Percentiles rank a stretch among this genome's conserved stretches.
Evolutionary conservation across 2,329 filamentous ascomycete genomes (phyloP).

Genomic region (Sphaerostilbella broomeana): DNA sequence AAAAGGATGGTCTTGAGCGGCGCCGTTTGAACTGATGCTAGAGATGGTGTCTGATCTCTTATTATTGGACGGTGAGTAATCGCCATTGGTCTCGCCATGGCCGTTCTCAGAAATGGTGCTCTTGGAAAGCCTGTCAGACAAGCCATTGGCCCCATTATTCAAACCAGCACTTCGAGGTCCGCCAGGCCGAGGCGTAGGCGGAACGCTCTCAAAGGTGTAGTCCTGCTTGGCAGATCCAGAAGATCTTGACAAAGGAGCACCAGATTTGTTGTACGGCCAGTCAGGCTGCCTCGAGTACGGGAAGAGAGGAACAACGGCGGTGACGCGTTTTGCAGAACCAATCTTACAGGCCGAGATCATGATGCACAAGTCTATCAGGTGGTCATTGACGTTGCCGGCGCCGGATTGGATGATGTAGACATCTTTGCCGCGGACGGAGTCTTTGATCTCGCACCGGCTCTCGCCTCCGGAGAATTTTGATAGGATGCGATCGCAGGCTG

Average conservation of each 20-base stretch:
- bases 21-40: constrained; percentile 27
- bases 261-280: constrained; percentile 91
- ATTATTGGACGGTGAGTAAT: constrained; percentile 27
- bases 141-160: constrained; percentile 56
- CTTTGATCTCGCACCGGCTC: constrained; percentile 89
- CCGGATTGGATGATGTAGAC: constrained; percentile 97
- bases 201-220: constrained; percentile 88
- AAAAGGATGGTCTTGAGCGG: constrained; percentile 42
- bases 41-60: constrained; percentile 31
- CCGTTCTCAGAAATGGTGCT: constrained; percentile 48
- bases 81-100: constrained; percentile 25
- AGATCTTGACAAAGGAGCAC: constrained; percentile 75
- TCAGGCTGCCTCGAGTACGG: constrained; percentile 96
- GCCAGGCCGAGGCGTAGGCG: constrained; percentile 73
- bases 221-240: constrained; percentile 48
- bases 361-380: constrained; percentile 93
- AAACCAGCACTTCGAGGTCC: constrained; percentile 60
- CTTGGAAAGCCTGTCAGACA: constrained; percentile 69
- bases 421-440: constrained; percentile 96
- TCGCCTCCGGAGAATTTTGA: constrained; percentile 93
- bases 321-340: constrained; percentile 86
- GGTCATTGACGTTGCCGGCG: constrained; percentile 88
- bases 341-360: constrained; percentile 98
- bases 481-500: constrained; percentile 76
- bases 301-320: constrained; percentile 89